Evolutionary conservation across 2,329 filamentous ascomycete species (phyloP), one percentile per base, ranked within the genome.

Genomic region (Ophiocordyceps sinensis): DNA sequence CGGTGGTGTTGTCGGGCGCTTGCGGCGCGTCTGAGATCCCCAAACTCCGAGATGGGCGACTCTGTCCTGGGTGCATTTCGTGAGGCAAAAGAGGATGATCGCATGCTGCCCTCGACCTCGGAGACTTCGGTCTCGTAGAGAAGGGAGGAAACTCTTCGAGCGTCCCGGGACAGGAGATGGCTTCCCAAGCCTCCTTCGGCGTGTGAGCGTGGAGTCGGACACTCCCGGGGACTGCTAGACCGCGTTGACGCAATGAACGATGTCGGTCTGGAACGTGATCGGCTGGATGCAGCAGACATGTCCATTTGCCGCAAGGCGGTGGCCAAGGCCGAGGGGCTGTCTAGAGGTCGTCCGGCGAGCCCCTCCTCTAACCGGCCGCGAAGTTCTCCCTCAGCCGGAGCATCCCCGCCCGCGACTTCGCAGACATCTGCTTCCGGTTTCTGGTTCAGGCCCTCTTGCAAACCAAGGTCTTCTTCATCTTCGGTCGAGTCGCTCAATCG

Each of bases 211-310:
- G 91, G 91, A 4, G 91, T 98, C 11, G 85, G 84, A 45, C 86
- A 91, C 59, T 93, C 88, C 57, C 79, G 79, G 0, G 91, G 91
- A 56, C 91, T 98, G 56, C 77, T 91, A 4, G 91, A 94, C 47
- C 85, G 74, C 1, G 85, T 89, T 2, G 87, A 94, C 26, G 77
- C 77, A 21, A 83, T 51, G 41, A 65, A 61, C 2, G 65, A 67
- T 5, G 55, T 55, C 66, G 46, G 80, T 64, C 44, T 82, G 77
- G 40, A 57, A 13, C 52, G 46, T 77, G 40, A 57, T 21, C 53
- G 46, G 34, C 51, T 51, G 14, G 47, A 47, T 13, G 51, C 47
- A 14, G 50, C 50, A 8, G 55, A 50, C 1, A 63, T 43, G 36
- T 61, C 58, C 37, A 63, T 62, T 43, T 64, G 60, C 5, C 60